phyloP scores from a whole-genome alignment of 2,329 filamentous ascomycete species.

The Xylariaceae sp. region DNA sequence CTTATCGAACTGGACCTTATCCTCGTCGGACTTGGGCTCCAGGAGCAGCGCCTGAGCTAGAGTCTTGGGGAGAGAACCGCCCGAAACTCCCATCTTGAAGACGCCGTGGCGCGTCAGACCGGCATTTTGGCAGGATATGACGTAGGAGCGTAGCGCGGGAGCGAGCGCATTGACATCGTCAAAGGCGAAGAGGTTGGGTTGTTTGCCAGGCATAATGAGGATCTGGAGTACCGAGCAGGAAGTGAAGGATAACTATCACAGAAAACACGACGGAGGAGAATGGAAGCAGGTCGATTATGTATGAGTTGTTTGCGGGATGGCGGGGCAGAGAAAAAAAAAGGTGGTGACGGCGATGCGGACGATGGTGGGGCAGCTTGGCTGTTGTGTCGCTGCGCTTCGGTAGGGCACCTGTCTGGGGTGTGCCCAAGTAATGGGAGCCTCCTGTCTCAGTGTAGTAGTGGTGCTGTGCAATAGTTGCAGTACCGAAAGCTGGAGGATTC shows the following conservation, averaged over 20 bases:
- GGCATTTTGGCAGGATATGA: conserved; percentile 75
- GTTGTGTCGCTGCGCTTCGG: too few species aligned
- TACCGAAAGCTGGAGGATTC: too few species aligned
- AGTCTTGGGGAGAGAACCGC: conserved; percentile 85
- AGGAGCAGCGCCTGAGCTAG: conserved; percentile 79
- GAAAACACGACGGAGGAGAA: background rate
- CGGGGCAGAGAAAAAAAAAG: conserved; percentile 4
- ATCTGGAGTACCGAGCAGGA: background rate
- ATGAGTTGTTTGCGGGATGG: conserved; percentile 1
- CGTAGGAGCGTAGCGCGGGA: conserved; percentile 71
- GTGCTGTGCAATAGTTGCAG: too few species aligned
- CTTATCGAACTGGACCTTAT: conserved; percentile 70
- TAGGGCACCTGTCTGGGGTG: too few species aligned
- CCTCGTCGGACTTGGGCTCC: conserved; percentile 45
- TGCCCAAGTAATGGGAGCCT: too few species aligned
- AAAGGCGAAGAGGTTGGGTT: conserved; percentile 78
- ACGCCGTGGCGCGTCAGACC: conserved; percentile 74
- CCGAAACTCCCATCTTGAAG: conserved; percentile 92
- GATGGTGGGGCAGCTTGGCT: conserved; percentile 1
- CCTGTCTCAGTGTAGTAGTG: too few species aligned
- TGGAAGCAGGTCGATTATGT: background rate
- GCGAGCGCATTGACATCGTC: conserved; percentile 66
- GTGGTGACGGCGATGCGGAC: background rate
- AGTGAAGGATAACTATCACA: background rate
- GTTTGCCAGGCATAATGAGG: conserved; percentile 46